Evolutionary conservation across 345 rosid genomes (phyloP).

Genomic region (Gossypium rotundifolium): DNA sequence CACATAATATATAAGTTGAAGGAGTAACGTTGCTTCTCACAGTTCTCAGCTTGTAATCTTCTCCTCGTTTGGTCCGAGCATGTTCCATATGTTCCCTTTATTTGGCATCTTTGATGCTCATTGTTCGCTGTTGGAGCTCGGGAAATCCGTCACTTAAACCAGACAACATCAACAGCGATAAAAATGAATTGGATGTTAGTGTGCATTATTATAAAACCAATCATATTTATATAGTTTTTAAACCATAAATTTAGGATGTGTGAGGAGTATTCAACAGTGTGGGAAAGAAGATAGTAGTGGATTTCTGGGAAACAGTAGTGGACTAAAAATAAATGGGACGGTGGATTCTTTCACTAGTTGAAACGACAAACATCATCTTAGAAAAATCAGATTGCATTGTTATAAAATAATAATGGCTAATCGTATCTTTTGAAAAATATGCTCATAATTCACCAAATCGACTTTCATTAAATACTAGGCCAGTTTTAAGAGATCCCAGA

Average conservation of each 20-base stretch:
- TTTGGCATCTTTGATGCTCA: not conserved
- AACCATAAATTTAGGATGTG: not conserved
- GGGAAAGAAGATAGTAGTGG: not conserved
- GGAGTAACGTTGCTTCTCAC: too few species aligned
- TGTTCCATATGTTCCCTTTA: not conserved
- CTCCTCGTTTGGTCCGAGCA: slow-evolving; percentile 21
- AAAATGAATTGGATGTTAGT: not conserved
- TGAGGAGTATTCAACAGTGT: too few species aligned
- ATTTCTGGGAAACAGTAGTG: not conserved
- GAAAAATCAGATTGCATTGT: not conserved
- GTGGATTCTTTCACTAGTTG: not conserved
- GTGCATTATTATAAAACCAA: not conserved
- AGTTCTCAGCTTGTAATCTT: not conserved
- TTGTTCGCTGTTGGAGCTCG: not conserved
- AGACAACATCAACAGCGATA: not conserved
- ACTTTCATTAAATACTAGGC: not conserved
- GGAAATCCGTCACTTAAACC: slow-evolving; percentile 9
- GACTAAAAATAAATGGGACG: not conserved
- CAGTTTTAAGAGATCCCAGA: not conserved
- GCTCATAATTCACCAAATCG: not conserved
- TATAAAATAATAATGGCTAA: not conserved
- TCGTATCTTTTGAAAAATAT: not conserved
- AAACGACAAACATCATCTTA: not conserved
- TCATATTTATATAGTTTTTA: too few species aligned
- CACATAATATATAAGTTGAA: not conserved